Base-by-base conservation (phyloP, 208 protist genomes). In the Pavlovales sp. region DNA sequence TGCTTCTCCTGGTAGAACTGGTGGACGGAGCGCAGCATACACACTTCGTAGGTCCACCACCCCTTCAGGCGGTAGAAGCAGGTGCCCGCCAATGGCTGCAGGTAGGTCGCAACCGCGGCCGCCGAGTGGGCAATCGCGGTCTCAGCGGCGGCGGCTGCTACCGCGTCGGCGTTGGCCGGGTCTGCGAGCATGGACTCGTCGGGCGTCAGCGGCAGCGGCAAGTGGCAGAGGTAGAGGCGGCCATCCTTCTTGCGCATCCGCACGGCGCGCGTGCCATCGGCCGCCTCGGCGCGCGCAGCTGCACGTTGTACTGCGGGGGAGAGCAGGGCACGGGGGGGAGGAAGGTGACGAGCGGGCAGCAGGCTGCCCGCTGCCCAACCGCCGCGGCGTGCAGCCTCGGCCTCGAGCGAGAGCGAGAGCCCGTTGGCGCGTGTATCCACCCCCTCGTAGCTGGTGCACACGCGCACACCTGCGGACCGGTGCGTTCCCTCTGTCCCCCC, bases 1-100 rank as follows among this genome's bases (percentile, higher is more conserved):
- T 30, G 0, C 34, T 86, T 86, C 82, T 86, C 82, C 82, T 86
- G 82, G 66, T 86, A 57, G 66, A 42, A 86, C 82, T 86, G 82
- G 5, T 57, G 82, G 34, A 86, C 34, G 57, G n/a, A 42, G 22
- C 40, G 44, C 18, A 32, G 39, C 39, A 46, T 34, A 39, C 77
- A 81, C 18, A 81, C 26, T 28, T 81, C 77, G 30, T 81, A 81
- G 32, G 80, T 84, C 80, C 80, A 84, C 77, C 77, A 81, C 18
- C 77, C 77, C 77, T 81, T 39, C 39, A 81, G 77, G 39, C 77
- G 37, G 77, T 81, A 81, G 82, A 76, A 86, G 82, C 82, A 86
- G 4, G 32, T 30, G 5, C 36, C 36, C 38, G 14, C 2, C 18
- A 86, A 34, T 37, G 44, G 66, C 0, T 22, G 36, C 47, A 86